Evolutionary conservation across 495 filamentous ascomycete species (phyloP).

Genomic region (Talaromyces borbonicus): DNA sequence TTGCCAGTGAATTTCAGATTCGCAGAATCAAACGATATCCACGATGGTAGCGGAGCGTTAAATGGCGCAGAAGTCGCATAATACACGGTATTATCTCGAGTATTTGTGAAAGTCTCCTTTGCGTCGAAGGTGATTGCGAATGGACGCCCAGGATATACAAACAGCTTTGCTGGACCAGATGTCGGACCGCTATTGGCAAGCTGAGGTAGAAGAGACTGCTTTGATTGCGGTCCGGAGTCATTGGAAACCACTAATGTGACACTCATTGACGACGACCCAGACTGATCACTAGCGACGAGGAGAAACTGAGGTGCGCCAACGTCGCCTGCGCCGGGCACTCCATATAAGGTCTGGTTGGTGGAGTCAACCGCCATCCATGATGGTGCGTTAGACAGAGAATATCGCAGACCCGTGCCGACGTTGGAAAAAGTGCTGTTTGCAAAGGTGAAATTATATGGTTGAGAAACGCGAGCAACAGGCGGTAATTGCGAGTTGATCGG

Average conservation of each 20-base stretch:
- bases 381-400: constrained; percentile 52
- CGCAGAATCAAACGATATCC: constrained; percentile 63
- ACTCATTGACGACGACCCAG: constrained; percentile 44
- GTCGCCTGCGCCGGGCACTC: constrained; percentile 50
- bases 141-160: constrained; percentile 33
- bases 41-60: constrained; percentile 78
- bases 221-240: constrained; percentile 39
- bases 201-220: constrained; percentile 36
- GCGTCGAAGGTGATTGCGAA: constrained; percentile 38
- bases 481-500: constrained; percentile 72
- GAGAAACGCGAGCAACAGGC: constrained; percentile 55
- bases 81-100: constrained; percentile 44
- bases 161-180: constrained; percentile 35
- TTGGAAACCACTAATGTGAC: constrained; percentile 55
- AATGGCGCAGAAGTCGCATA: constrained; percentile 64
- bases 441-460: constrained; percentile 59
- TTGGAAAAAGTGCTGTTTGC: constrained; percentile 58
- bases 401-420: constrained; percentile 40
- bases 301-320: constrained; percentile 45
- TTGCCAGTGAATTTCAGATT: constrained; percentile 63
- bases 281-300: constrained; percentile 50
- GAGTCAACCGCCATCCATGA: constrained; percentile 62
- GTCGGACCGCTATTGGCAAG: constrained; percentile 34
- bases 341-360: constrained; percentile 48
- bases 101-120: constrained; percentile 37